Base-by-base conservation (phyloP, 2,329 filamentous ascomycete species). In the Acarospora socialis region DNA sequence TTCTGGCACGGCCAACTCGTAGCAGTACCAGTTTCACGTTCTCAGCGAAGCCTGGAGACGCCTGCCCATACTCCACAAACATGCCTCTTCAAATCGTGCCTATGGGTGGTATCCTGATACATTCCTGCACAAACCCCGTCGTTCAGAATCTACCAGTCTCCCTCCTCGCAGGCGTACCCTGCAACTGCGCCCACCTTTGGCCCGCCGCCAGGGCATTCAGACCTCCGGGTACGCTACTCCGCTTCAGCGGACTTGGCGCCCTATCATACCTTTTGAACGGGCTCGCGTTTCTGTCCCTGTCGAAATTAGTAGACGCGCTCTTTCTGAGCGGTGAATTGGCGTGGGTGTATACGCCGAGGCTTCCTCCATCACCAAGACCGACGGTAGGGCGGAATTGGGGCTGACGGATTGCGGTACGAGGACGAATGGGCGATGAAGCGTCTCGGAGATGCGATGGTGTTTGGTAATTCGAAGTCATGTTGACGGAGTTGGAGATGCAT, bases 281-380 rank as follows among this genome's bases (percentile, higher is more conserved):
- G 34, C 53, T 59, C 22, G 47, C 42, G 16, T 44, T 46, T 18
- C 47, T 45, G 31, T 59, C 52, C 21, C 49, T 49, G 12, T 59
- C 52, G 30, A 61, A 52, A 31, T 63, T 80, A 54, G 55, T 71
- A 55, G 60, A 81, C 45, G 63, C 73, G 2, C 80, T 67, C 52
- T 92, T 93, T 46, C 83, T 78, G 8, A 95, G 55, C 0, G 87
- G 87, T 7, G 82, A 92, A 23, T 77, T 79, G 4, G 75, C 74
- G 51, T 92, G 82, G 4, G 69, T 77, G 52, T 76, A 84, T 1
- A 92, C 67, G 9, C 86, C 84, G 30, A 93, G 61, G 49, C 69
- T 87, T 2, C 86, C 83, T 10, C 83, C 83, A 49, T 77, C 73
- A 7, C 70, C 64, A 12, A 50, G 50, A 14, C 47, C 46, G 5